Percentiles rank a stretch among this genome's conserved stretches.
These are phyloP conservation scores for Dactylellina haptotyla DNA, from an alignment of 2,329 filamentous ascomycete species.

Conservation along the genomic window DNA sequence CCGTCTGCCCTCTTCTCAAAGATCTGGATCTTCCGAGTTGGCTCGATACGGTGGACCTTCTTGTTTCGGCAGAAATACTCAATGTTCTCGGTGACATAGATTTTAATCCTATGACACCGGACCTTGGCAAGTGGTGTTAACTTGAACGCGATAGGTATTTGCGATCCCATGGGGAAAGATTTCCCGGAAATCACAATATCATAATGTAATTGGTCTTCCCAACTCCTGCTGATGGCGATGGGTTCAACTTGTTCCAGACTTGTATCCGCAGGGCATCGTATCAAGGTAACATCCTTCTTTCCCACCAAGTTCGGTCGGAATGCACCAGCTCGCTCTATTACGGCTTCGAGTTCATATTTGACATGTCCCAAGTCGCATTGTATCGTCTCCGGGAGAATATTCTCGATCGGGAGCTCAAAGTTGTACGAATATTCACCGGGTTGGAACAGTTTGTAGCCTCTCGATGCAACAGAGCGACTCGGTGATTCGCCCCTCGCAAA, in stretches of 20 bases:
- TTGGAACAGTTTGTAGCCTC: conserved; percentile 86
- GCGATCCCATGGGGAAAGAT: conserved; percentile 87
- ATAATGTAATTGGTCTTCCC: conserved; percentile 95
- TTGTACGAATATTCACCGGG: conserved; percentile 78
- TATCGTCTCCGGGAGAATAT: conserved; percentile 81
- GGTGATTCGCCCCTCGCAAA: conserved; percentile 81
- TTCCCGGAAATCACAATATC: conserved; percentile 96
- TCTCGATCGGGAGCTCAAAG: conserved; percentile 85
- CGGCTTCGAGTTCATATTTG: conserved; percentile 86
- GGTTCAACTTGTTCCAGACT: conserved; percentile 91
- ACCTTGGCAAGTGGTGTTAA: conserved; percentile 92
- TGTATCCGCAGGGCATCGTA: conserved; percentile 85
- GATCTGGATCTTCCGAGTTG: conserved; percentile 81
- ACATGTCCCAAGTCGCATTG: conserved; percentile 86
- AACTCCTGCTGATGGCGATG: conserved; percentile 90
- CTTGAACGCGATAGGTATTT: conserved; percentile 93
- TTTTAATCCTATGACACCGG: conserved; percentile 90
- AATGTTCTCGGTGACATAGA: conserved; percentile 87
- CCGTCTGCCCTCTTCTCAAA: conserved; percentile 89
- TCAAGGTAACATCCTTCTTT: conserved; percentile 81
- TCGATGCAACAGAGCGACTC: conserved; percentile 71
- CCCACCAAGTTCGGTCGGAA: conserved; percentile 90
- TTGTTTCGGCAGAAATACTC: conserved; percentile 91
- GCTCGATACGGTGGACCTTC: conserved; percentile 84
- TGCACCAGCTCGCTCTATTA: conserved; percentile 84